These are phyloP conservation scores for Eucalyptus tenuipes DNA, from an alignment of 345 rosid genomes.

Conservation along the genomic window DNA sequence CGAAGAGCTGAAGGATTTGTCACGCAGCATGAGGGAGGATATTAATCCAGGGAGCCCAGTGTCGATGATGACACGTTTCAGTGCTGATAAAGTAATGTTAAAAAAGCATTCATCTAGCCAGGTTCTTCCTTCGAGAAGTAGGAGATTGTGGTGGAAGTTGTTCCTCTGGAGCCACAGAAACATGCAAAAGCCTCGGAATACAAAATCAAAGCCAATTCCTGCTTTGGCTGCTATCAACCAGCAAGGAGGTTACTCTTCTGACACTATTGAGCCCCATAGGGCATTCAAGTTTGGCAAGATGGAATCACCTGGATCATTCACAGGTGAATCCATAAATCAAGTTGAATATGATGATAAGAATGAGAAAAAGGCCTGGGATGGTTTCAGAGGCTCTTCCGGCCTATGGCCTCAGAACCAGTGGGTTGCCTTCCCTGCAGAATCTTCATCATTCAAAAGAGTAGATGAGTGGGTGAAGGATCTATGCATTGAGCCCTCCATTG, in stretches of 20 bases:
- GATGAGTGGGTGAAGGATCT: slow-evolving; percentile 80
- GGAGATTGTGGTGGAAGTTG: slow-evolving; percentile 78
- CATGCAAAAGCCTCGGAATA: slow-evolving; percentile 29
- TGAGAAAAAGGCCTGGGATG: slow-evolving; percentile 10
- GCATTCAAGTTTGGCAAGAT: slow-evolving; percentile 13
- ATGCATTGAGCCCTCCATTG: slow-evolving; percentile 12
- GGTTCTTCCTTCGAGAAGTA: slow-evolving; percentile 77
- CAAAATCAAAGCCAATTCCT: slow-evolving; percentile 19
- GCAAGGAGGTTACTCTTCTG: slow-evolving; percentile 80
- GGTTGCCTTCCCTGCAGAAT: slow-evolving; percentile 66
- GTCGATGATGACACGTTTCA: slow-evolving; percentile 39
- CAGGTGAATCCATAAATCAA: slow-evolving; percentile 24
- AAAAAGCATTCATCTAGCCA: slow-evolving; percentile 92
- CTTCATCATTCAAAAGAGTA: slow-evolving; percentile 62
- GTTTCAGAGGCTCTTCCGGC: slow-evolving; percentile 25
- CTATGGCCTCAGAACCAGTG: slow-evolving; percentile 67
- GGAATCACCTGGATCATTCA: slow-evolving; percentile 34
- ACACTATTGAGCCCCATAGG: slow-evolving; percentile 45
- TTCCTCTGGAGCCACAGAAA: slow-evolving; percentile 96
- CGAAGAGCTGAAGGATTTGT: slow-evolving; percentile 17
- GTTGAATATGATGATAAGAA: neutral
- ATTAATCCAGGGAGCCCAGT: slow-evolving; percentile 18
- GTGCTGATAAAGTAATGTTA: slow-evolving; percentile 90
- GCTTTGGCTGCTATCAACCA: slow-evolving; percentile 22
- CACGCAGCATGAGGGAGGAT: neutral